These are phyloP conservation scores for Hyphopichia homilentoma DNA, from an alignment of 805 yeast genomes.

Conservation along the genomic window DNA sequence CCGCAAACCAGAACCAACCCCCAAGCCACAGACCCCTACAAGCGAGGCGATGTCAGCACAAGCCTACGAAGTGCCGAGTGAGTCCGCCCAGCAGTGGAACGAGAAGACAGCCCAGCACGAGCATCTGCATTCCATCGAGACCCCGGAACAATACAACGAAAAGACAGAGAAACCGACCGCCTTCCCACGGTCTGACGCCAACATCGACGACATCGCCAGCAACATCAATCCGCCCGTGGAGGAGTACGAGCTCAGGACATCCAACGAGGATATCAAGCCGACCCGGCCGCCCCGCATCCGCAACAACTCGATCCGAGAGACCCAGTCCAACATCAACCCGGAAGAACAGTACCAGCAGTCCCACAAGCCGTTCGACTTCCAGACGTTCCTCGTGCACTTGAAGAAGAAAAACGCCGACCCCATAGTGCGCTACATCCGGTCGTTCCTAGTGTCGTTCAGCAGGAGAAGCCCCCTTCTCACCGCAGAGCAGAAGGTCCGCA, in stretches of 20 bases:
- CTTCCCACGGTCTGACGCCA: no score
- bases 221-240: constrained; percentile 13
- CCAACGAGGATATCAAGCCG: background rate
- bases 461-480: constrained; percentile 59
- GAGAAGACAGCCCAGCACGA: no score
- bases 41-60: constrained; percentile 1
- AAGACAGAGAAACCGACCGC: no score
- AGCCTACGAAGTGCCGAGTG: constrained; percentile 1
- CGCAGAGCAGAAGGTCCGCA: constrained; percentile 71
- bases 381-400: constrained; percentile 67
- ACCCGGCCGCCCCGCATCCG: constrained; percentile 3
- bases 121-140: no score
- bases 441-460: constrained; percentile 75
- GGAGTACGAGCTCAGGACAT: constrained; percentile 10
- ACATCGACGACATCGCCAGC: no score
- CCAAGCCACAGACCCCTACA: no score
- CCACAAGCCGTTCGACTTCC: constrained; percentile 72
- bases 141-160: no score
- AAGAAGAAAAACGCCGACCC: constrained; percentile 82
- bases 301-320: constrained; percentile 2
- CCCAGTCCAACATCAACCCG: constrained; percentile 19
- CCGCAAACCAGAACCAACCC: no score
- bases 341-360: constrained; percentile 38
- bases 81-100: no score
- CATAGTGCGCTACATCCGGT: constrained; percentile 76